Conservation (phyloP, 768 basidiomycete genomes). For the Boletus fagicola region DNA sequence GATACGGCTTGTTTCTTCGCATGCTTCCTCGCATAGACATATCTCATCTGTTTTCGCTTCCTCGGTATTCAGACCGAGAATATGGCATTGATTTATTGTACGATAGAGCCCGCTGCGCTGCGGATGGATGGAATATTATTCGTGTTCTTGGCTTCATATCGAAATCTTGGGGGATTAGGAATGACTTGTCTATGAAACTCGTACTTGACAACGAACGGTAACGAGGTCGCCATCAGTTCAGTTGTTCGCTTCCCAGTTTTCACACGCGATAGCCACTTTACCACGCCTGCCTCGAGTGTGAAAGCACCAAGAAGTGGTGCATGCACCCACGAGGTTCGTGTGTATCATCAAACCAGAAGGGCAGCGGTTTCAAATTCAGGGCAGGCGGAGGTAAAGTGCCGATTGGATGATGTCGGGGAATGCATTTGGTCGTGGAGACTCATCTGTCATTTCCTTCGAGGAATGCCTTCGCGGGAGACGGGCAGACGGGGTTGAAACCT, state of each 20-base stretch:
- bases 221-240: background rate
- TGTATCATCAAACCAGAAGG: conserved; percentile 10
- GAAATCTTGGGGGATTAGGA: background rate
- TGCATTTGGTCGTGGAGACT: background rate
- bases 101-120: conserved; percentile 26
- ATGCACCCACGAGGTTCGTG: conserved; percentile 11
- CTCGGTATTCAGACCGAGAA: conserved; percentile 21
- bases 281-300: background rate
- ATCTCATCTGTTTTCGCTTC: conserved; percentile 11
- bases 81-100: conserved; percentile 39
- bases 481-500: conserved; percentile 12
- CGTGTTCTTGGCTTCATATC: conserved; percentile 24
- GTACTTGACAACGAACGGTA: conserved; percentile 17
- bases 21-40: conserved; percentile 31
- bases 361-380: background rate
- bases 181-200: conserved; percentile 8
- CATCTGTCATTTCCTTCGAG: background rate
- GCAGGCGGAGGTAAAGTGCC: background rate
- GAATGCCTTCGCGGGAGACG: conserved; percentile 19
- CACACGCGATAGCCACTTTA: conserved; percentile 3
- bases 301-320: background rate
- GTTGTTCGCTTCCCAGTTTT: background rate
- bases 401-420: background rate
- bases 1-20: conserved; percentile 24
- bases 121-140: conserved; percentile 36